These are phyloP conservation scores for Candida pseudofarinosa DNA, from an alignment of 805 yeast genomes.

Conservation along the genomic window DNA sequence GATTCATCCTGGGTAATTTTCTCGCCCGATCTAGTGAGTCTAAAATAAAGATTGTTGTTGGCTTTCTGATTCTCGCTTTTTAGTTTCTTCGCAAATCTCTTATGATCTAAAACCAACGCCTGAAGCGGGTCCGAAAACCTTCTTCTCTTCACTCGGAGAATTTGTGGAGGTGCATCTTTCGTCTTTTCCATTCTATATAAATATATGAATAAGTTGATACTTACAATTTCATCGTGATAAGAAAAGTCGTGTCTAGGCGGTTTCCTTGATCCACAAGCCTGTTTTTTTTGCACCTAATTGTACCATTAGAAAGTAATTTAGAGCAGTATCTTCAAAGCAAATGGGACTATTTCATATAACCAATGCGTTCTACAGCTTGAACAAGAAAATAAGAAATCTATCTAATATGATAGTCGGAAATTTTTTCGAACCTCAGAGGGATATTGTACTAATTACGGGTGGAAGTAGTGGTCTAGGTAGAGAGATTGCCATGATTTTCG, in stretches of 20 bases:
- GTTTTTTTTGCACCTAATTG: conserved; percentile 2
- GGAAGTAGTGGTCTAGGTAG: conserved; percentile 78
- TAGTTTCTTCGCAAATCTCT: conserved; percentile 36
- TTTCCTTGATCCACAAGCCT: neutral
- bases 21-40: conserved; percentile 34
- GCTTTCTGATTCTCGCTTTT: conserved; percentile 29
- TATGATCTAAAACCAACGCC: conserved; percentile 56
- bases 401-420: conserved; percentile 47
- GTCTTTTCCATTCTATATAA: conserved; percentile 1
- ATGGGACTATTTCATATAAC: neutral
- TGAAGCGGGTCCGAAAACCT: conserved; percentile 85
- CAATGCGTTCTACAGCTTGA: conserved; percentile 10
- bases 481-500: conserved; percentile 50
- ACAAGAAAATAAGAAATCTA: conserved; percentile 20
- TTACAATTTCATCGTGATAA: neutral
- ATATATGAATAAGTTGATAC: neutral
- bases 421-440: conserved; percentile 48
- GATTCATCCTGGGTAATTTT: conserved; percentile 13
- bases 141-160: conserved; percentile 81
- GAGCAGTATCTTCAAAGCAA: neutral
- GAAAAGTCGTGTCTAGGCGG: neutral
- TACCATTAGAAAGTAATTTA: neutral
- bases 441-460: conserved; percentile 76
- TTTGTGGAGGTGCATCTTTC: conserved; percentile 45
- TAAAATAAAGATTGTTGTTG: conserved; percentile 33